Evolutionary conservation across 2,329 filamentous ascomycete species (phyloP), one percentile per base, ranked within the genome.

Genomic region (Gnomoniopsis sp.): DNA sequence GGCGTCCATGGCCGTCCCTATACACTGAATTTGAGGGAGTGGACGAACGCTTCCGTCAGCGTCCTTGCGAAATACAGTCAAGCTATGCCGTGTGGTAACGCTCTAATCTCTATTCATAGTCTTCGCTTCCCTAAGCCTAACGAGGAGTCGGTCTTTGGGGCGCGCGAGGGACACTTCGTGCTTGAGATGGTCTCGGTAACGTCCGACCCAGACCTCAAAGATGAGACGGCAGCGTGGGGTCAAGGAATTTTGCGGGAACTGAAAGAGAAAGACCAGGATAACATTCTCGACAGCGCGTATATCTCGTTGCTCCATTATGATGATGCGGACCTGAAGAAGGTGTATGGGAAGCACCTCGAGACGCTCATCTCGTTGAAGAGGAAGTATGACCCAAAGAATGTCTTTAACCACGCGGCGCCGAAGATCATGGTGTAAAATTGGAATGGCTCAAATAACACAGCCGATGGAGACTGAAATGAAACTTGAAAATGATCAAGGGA

Each of bases 341-440:
- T 72, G 3, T 75, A 69, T 52, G 71, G 71, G 1, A 38, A 62
- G 4, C 65, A 72, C 17, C 65, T 68, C 46, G 26, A 60, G 6
- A 50, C 47, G 4, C 44, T 58, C 3, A n/a, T 53, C 11, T 34
- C 38, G 59, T 55, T 73, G 46, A 73, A 76, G 62, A 65, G 64
- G 55, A 65, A 69, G 47, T 71, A 72, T 49, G 73, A 76, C 46
- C 69, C 72, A 0, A 57, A 68, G 3, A 72, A 74, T 59, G 65
- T 72, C 1, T 76, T 76, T 58, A 71, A 59, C 26, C 53, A 55
- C 19, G 15, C 48, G 19, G 47, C 41, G n/a, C 48, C 57, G 2
- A 52, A 36, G 14, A 47, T 55, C 22, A 12, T 15, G 23, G 21
- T 49, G 26, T 51, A 53, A 46, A 15, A 21, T 22, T 6, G 12